phyloP scores from a whole-genome alignment of 805 yeast genomes.

The Saccharomycopsis olivae region DNA sequence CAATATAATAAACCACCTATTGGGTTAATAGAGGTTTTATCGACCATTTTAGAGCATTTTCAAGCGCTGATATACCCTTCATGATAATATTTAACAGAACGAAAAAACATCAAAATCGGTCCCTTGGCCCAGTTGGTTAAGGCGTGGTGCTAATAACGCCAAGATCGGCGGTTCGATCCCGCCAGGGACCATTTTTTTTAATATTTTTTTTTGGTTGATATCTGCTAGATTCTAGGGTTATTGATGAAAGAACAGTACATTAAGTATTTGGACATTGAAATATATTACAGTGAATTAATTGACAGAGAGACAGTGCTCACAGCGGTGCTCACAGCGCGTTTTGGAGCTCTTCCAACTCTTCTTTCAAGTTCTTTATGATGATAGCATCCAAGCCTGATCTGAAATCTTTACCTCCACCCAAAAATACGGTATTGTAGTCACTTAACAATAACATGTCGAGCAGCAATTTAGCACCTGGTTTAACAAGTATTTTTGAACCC shows the following conservation, averaged over 20 bases:
- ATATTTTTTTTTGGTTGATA: neutral
- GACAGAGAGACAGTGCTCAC: neutral
- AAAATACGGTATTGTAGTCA: conserved; percentile 23
- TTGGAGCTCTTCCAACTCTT: neutral
- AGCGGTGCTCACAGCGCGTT: neutral
- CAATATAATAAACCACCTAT: too few relatives aligned
- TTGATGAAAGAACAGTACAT: too few relatives aligned
- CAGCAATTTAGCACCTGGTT: conserved; percentile 33
- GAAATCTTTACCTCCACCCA: conserved; percentile 19
- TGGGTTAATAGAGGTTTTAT: too few relatives aligned
- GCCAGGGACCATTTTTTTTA: conserved; percentile 4
- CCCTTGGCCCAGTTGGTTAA: conserved; percentile 35
- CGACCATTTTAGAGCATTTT: too few relatives aligned
- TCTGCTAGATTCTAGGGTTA: too few relatives aligned
- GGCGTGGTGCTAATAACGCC: conserved; percentile 31
- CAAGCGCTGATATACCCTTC: too few relatives aligned
- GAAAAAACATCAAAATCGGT: too few relatives aligned
- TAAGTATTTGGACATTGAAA: neutral
- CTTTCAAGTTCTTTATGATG: neutral
- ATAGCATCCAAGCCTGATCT: neutral
- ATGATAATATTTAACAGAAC: too few relatives aligned
- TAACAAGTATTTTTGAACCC: conserved; percentile 24
- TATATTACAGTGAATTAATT: too few relatives aligned
- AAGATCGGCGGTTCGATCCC: conserved; percentile 6
- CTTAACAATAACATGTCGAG: conserved; percentile 35